phyloP scores from a whole-genome alignment of 345 rosid genomes.

The Trapa bicornis region DNA sequence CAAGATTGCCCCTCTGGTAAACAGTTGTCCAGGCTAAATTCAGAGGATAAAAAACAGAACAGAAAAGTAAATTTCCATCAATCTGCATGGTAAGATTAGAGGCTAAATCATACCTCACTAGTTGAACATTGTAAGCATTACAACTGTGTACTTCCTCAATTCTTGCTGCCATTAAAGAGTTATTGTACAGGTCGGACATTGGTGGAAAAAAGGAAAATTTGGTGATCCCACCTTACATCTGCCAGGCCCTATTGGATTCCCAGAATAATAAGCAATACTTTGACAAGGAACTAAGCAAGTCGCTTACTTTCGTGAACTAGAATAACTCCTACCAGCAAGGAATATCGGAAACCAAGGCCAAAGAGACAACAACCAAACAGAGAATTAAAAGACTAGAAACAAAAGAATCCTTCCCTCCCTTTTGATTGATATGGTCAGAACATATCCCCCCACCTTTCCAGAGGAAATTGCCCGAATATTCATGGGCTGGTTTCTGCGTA shows the following conservation, averaged over 20 bases:
- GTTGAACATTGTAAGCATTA: slow-evolving; percentile 15
- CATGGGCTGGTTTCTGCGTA: slow-evolving; percentile 20
- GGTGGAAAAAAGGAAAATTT: slow-evolving; percentile 13
- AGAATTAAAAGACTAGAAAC: slow-evolving; percentile 9
- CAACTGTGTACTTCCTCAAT: slow-evolving; percentile 12
- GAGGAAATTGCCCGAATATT: slow-evolving; percentile 17
- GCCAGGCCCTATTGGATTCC: slow-evolving; percentile 17
- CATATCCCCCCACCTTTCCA: slow-evolving; percentile 12
- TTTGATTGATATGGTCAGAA: slow-evolving; percentile 15
- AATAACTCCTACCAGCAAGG: slow-evolving; percentile 1
- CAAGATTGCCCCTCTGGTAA: neutral
- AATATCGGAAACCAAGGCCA: slow-evolving; percentile 3
- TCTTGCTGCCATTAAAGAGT: slow-evolving; percentile 24
- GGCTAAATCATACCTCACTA: neutral
- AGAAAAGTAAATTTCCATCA: neutral
- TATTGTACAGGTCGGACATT: slow-evolving; percentile 33
- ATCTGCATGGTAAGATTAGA: neutral
- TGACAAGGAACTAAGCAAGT: slow-evolving; percentile 2
- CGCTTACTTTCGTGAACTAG: neutral
- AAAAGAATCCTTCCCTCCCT: slow-evolving; percentile 11
- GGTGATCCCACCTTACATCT: slow-evolving; percentile 18
- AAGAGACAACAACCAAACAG: slow-evolving; percentile 6
- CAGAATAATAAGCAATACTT: slow-evolving; percentile 10
- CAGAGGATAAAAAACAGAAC: neutral
- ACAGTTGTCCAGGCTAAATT: neutral